Conservation (phyloP, 2,329 filamentous ascomycete genomes). For the Scedosporium dehoogii region DNA sequence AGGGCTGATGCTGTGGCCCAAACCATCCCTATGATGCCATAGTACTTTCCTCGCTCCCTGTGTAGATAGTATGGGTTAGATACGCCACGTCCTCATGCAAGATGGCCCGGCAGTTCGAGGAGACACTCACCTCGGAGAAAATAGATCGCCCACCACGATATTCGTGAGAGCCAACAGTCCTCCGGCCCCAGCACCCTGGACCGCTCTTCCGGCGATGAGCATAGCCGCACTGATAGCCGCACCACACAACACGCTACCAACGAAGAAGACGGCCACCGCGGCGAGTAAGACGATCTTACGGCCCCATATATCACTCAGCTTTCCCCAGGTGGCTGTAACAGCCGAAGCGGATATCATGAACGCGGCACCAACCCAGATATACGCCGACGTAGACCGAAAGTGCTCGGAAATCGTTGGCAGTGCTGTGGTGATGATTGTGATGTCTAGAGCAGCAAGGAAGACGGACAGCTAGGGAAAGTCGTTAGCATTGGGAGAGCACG, state of each 20-base stretch:
- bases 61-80: conserved; percentile 36
- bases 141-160: conserved; percentile 39
- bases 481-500: too few species aligned
- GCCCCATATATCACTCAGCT: conserved; percentile 45
- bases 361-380: conserved; percentile 68
- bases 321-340: conserved; percentile 48
- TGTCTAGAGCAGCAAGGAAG: conserved; percentile 36
- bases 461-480: conserved; percentile 18
- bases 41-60: conserved; percentile 26
- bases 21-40: conserved; percentile 55
- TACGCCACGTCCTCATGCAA: neutral
- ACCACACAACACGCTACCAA: conserved; percentile 36
- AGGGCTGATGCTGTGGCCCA: conserved; percentile 57
- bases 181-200: conserved; percentile 39
- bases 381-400: conserved; percentile 53
- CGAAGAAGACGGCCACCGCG: conserved; percentile 36
- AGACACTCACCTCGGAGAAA: conserved; percentile 12
- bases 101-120: neutral
- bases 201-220: conserved; percentile 33
- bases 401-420: conserved; percentile 50
- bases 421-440: conserved; percentile 51
- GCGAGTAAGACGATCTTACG: conserved; percentile 39
- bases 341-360: conserved; percentile 63
- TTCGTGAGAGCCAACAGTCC: conserved; percentile 39
- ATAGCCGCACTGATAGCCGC: conserved; percentile 32